Conservation (phyloP, 768 basidiomycete species). For the Mrakia frigida region DNA sequence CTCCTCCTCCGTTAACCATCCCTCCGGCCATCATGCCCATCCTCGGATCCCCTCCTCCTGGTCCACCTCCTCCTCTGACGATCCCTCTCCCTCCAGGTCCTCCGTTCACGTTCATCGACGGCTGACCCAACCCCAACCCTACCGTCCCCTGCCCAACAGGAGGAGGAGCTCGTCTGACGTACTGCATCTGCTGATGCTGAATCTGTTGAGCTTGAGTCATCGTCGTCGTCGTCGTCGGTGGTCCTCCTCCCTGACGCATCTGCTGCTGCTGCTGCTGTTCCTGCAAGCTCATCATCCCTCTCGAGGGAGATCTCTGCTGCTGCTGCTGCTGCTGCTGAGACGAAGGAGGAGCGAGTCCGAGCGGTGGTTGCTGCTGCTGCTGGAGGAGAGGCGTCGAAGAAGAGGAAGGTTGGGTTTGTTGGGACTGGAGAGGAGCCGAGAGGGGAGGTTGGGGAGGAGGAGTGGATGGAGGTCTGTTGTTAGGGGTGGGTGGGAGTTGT, state of each 20-base stretch:
- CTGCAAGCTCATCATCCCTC: background rate
- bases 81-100: background rate
- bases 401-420: too few species aligned
- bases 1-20: background rate
- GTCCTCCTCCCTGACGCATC: too few species aligned
- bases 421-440: background rate
- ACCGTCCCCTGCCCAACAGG: background rate
- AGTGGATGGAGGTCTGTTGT: background rate
- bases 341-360: background rate
- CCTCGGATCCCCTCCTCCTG: background rate
- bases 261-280: slow-evolving; percentile 22
- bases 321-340: too few species aligned
- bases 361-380: too few species aligned
- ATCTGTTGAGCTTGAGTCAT: too few species aligned
- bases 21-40: background rate
- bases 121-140: background rate
- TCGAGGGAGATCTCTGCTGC: background rate
- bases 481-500: background rate
- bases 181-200: slow-evolving; percentile 1
- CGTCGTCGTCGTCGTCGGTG: too few species aligned
- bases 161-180: background rate
- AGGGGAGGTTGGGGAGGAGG: background rate
- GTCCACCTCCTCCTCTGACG: background rate
- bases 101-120: too few species aligned
- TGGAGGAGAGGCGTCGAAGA: background rate